Evolutionary conservation across 1,284 basidiomycete species (phyloP), one percentile per base, ranked within the genome.

Genomic region (Trametes pubescens): DNA sequence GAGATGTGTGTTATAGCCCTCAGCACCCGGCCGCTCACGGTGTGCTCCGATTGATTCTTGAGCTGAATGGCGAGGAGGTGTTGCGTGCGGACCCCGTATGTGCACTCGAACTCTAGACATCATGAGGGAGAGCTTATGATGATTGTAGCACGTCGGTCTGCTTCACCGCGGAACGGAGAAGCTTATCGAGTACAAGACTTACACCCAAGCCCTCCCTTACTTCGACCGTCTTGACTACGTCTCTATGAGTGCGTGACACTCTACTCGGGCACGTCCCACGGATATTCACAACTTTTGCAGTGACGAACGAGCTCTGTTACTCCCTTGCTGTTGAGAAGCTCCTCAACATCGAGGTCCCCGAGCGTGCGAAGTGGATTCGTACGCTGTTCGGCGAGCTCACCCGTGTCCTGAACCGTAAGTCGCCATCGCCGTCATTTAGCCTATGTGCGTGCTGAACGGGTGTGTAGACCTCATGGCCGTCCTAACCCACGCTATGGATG

Each of bases 151-250:
- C 75, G 91, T 99, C 73, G 98, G 97, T 67, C 86, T 99, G 46
- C 86, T 99, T 65, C 97, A 99, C 80, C 90, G 98, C 73, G 97
- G 96, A 43, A 99, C 97, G 21, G 97, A 99, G 79, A 99, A 99
- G 81, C 86, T 99, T 61, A 99, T 99, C 74, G 97, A 99, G 81
- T 98, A 97, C 87, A 99, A 99, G 84, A 99, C 92, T 11, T 99
- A 99, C 78, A 95, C 91, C 16, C 98, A 99, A 82, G 97, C 97
- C 2, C 82, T 98, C n/a, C 98, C 97, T 2, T 99, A 99, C 83
- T 99, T 99, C 79, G 97, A 99, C 80, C 95, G 97, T 75, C 86
- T 99, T 68, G 97, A 99, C 84, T 99, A 99, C 75, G 96, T 98
- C 61, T 98, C 96, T 55, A 99, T 99, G 97, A 98, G 94, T 95